Percentiles rank a stretch among this genome's conserved stretches.
Evolutionary conservation across 2,329 filamentous ascomycete genomes (phyloP).

Genomic region (Trichoderma koningiopsis): DNA sequence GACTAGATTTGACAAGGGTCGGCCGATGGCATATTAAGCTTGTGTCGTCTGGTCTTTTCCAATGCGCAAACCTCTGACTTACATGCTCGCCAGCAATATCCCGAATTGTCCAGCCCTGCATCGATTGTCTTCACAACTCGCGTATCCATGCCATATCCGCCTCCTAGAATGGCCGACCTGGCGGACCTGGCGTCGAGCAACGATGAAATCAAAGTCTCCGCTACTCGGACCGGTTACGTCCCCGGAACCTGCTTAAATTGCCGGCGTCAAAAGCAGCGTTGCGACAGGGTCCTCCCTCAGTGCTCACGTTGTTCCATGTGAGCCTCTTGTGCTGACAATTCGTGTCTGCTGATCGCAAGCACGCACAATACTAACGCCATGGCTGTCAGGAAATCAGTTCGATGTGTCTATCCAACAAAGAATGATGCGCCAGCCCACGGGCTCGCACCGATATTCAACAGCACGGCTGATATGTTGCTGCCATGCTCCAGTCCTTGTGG

Average conservation of each 20-base stretch:
- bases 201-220: not conserved
- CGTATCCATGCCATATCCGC: not conserved
- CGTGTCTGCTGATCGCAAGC: not conserved
- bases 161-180: not conserved
- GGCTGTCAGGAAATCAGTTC: slow-evolving; percentile 14
- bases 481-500: not conserved
- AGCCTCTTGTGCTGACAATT: not conserved
- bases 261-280: slow-evolving; percentile 10
- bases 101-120: not conserved
- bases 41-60: not conserved
- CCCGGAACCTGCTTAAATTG: slow-evolving; percentile 12
- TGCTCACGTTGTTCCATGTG: slow-evolving; percentile 12
- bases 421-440: not conserved
- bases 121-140: not conserved
- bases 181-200: not conserved
- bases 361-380: not conserved
- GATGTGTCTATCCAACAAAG: slow-evolving; percentile 4
- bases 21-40: not conserved
- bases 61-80: not conserved
- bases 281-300: slow-evolving; percentile 9
- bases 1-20: slow-evolving; percentile 8
- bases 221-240: not conserved
- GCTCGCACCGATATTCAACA: not conserved
- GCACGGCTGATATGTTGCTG: not conserved
- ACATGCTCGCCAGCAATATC: too few relatives aligned